These are phyloP conservation scores for Pleochaeta shiraiana DNA, from an alignment of 2,329 filamentous ascomycete species.

Conservation along the genomic window DNA sequence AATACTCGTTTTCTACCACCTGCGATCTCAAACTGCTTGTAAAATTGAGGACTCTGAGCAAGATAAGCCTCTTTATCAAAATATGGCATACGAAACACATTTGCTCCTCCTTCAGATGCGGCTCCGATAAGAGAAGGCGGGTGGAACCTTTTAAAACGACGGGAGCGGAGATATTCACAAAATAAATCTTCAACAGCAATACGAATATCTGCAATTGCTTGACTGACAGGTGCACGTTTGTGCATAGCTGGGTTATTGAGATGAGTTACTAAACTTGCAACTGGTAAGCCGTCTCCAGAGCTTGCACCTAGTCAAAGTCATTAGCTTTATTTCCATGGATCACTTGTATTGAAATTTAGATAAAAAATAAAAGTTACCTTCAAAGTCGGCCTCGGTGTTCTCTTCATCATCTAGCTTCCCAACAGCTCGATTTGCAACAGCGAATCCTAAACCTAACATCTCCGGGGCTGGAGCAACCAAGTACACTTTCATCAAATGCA, in stretches of 20 bases:
- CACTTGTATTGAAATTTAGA: too few relatives aligned
- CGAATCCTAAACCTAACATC: conserved; percentile 35
- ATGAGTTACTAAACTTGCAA: conserved; percentile 32
- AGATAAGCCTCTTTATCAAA: conserved; percentile 68
- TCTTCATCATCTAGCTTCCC: conserved; percentile 38
- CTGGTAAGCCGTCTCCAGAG: conserved; percentile 33
- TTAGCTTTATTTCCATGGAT: conserved; percentile 9
- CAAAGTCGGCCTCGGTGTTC: conserved; percentile 22
- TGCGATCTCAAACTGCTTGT: conserved; percentile 74
- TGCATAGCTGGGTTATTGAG: conserved; percentile 89
- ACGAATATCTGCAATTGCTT: conserved; percentile 44
- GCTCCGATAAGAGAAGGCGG: conserved; percentile 77
- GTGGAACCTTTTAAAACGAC: conserved; percentile 65
- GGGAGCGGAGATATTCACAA: conserved; percentile 52
- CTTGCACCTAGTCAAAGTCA: conserved; percentile 15
- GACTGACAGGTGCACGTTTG: conserved; percentile 75
- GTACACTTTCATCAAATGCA: conserved; percentile 75
- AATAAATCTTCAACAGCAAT: conserved; percentile 34
- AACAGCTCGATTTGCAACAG: conserved; percentile 30
- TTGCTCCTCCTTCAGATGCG: conserved; percentile 78
- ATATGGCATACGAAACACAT: conserved; percentile 79
- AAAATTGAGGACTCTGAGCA: conserved; percentile 65
- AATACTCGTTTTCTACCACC: conserved; percentile 58
- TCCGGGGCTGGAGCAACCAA: conserved; percentile 42
- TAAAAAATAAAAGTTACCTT: conserved; percentile 14